A percentile compares a stretch with the other conserved stretches of the same genome.
Conservation (phyloP, 495 filamentous ascomycete genomes). For the Trypethelium eluteriae region DNA sequence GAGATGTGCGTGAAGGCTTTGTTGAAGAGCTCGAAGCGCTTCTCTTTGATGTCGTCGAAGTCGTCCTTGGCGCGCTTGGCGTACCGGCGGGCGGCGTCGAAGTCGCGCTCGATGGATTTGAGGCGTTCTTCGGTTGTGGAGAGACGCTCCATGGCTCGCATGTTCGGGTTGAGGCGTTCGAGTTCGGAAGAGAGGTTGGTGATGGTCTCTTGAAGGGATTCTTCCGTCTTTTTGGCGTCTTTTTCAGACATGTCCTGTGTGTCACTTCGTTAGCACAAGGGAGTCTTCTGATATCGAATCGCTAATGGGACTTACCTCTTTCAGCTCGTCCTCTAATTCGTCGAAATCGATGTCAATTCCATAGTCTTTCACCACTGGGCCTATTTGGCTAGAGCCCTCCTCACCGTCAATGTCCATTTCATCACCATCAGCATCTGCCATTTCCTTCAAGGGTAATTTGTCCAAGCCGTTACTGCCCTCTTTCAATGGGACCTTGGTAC, state of each 20-base stretch:
- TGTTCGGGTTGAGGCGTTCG: constrained; percentile 90
- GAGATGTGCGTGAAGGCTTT: constrained; percentile 92
- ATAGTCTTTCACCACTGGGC: constrained; percentile 65
- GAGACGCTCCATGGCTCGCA: constrained; percentile 88
- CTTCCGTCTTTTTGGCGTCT: constrained; percentile 43
- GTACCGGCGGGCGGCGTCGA: constrained; percentile 67
- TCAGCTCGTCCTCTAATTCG: constrained; percentile 75
- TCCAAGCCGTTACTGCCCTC: constrained; percentile 69
- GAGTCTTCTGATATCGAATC: neutral
- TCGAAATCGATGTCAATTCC: constrained; percentile 90
- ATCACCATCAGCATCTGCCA: constrained; percentile 42
- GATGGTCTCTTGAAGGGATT: constrained; percentile 73
- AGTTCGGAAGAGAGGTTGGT: constrained; percentile 64
- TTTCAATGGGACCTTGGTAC: constrained; percentile 75
- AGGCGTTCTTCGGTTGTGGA: constrained; percentile 77
- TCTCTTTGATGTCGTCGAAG: constrained; percentile 71
- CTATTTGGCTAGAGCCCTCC: constrained; percentile 23
- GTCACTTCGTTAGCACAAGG: constrained; percentile 11
- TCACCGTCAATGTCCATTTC: constrained; percentile 29
- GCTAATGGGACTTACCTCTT: constrained; percentile 49
- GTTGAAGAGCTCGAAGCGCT: constrained; percentile 85
- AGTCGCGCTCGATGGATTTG: constrained; percentile 77
- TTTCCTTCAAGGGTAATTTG: constrained; percentile 77
- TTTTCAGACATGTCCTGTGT: constrained; percentile 18
- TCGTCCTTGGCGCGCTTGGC: constrained; percentile 69